Percentiles rank a stretch among this genome's conserved stretches.
Evolutionary conservation across 306 rosid species (phyloP).

Genomic region (Cicer cuneatum): DNA sequence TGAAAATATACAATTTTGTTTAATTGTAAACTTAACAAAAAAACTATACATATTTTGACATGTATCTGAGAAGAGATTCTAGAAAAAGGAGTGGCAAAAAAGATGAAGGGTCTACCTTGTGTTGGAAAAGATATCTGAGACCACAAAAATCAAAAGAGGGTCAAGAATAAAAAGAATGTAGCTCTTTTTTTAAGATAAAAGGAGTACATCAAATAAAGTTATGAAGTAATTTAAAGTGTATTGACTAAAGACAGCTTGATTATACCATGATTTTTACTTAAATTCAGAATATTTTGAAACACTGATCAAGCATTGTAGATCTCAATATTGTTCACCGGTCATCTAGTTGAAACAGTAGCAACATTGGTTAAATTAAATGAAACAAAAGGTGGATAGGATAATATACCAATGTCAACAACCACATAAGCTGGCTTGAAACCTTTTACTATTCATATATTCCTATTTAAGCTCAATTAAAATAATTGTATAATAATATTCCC

Average conservation of each 20-base stretch:
- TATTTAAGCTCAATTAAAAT: constrained; percentile 1
- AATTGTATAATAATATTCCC: neutral
- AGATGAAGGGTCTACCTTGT: constrained; percentile 54
- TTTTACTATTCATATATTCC: constrained; percentile 32
- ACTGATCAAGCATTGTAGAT: constrained; percentile 8
- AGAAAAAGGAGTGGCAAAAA: neutral
- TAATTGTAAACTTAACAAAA: neutral
- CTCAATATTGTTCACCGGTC: constrained; percentile 32
- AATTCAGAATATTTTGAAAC: neutral
- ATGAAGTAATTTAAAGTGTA: constrained; percentile 31
- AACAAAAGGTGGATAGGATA: constrained; percentile 31
- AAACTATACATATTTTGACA: neutral
- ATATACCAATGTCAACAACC: constrained; percentile 37
- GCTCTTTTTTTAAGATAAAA: constrained; percentile 45
- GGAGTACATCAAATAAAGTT: constrained; percentile 52
- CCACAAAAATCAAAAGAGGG: constrained; percentile 49
- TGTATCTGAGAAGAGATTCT: neutral
- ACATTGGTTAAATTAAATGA: neutral
- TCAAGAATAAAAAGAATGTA: constrained; percentile 51
- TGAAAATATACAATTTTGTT: neutral
- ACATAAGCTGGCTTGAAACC: constrained; percentile 31
- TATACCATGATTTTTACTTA: constrained; percentile 16
- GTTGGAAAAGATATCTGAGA: constrained; percentile 45
- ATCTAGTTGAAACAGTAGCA: constrained; percentile 28
- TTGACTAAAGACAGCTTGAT: constrained; percentile 40